Evolutionary conservation across 441 rosid genomes (phyloP), one percentile per base, ranked within the genome.

Genomic region (Lepidium campestre): DNA sequence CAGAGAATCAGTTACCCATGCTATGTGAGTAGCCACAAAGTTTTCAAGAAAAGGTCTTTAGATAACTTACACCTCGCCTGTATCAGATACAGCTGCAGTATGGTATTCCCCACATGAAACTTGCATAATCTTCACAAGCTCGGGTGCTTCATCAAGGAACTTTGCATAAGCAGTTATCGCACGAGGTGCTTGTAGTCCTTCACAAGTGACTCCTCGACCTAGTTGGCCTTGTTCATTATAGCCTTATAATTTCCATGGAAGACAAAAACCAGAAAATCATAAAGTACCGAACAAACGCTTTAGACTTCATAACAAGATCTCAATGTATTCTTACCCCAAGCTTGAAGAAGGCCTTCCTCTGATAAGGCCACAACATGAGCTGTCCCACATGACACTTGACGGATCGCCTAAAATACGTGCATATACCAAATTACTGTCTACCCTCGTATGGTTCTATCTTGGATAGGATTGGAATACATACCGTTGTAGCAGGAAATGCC

Each of bases 31-130:
- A 77, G 77, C 72, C 80, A 79, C 67, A 55, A 78, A 42, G 39
- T 75, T 75, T 59, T 77, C 82, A 85, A 82, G 63, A 37, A 29
- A 72, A 53, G 52, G 53, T 62, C 62, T 70, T 75, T 27, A 75
- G 78, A 79, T 75, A 80, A 89, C 99, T 94, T 91, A 91, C 97
- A 91, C 97, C 93, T 94, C 97, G 74, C 97, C 91, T 42, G 57
- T 81, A 60, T 89, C 96, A 59, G 96, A 89, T 72, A 94, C 77
- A 68, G 93, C 97, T 22, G 97, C 97, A 39, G 96, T 76, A 79
- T 91, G 97, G 83, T 91, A 85, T 84, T 94, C 96, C 64, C 99
- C 97, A 47, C 97, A 94, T 75, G 98, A 89, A 69, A 94, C 86
- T 75, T 76, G 88, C 74, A 69, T 72, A 64, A 94, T 84, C 92